A percentile compares a stretch with the other conserved stretches of the same genome.
These are phyloP conservation scores for Lizonia empirigonia DNA, from an alignment of 2,329 filamentous ascomycete species.

Conservation along the genomic window DNA sequence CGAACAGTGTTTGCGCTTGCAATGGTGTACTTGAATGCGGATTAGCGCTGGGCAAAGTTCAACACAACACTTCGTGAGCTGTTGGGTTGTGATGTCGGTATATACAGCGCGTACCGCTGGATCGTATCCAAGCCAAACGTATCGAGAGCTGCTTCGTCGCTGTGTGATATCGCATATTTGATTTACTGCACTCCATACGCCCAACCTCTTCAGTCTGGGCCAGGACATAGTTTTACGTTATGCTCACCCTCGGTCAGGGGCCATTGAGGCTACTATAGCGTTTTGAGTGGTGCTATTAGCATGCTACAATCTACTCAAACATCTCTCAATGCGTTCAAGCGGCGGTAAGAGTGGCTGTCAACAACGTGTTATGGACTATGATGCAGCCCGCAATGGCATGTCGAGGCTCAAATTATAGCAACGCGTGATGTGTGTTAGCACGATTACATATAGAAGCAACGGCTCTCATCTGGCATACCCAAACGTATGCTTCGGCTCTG, in stretches of 20 bases:
- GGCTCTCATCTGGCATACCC: constrained; percentile 1
- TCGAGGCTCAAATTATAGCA: too few relatives aligned
- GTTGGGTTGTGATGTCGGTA: neutral
- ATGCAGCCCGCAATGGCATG: too few relatives aligned
- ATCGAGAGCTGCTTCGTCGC: constrained; percentile 31
- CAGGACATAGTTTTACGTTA: constrained; percentile 46
- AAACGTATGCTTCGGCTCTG: constrained; percentile 23
- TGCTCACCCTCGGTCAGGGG: too few relatives aligned
- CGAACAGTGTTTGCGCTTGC: too few relatives aligned
- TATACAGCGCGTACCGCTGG: constrained; percentile 13
- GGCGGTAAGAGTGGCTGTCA: too few relatives aligned
- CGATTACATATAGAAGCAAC: neutral
- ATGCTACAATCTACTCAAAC: too few relatives aligned
- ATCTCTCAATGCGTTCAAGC: too few relatives aligned
- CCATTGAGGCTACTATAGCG: too few relatives aligned
- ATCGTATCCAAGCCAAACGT: constrained; percentile 5
- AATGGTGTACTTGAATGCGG: too few relatives aligned
- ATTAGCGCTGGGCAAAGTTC: too few relatives aligned
- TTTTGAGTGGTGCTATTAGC: too few relatives aligned
- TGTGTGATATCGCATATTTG: constrained; percentile 10
- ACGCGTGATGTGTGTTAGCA: neutral
- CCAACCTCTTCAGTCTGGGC: constrained; percentile 35
- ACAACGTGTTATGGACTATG: too few relatives aligned
- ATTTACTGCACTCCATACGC: neutral
- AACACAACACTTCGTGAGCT: constrained; percentile 11